phyloP scores from a whole-genome alignment of 129 eudicot genomes.

The Escallonia herrerae region DNA sequence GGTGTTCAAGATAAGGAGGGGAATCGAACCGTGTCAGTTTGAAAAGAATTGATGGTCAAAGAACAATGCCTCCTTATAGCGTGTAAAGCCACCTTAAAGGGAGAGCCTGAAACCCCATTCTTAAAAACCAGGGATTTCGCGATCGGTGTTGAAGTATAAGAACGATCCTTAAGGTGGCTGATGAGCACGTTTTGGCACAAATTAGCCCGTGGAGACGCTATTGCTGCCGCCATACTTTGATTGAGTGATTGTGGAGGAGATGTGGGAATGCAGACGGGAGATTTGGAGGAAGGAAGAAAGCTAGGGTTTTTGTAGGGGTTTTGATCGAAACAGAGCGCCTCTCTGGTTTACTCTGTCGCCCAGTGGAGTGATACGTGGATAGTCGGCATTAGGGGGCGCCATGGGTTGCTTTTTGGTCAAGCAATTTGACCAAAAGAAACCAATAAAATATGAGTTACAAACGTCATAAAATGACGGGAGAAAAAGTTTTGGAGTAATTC shows the following conservation, averaged over 20 bases:
- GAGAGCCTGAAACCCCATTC: neutral
- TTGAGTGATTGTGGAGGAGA: too few species aligned
- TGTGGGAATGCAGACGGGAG: neutral
- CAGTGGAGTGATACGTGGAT: too few species aligned
- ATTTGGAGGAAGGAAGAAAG: neutral
- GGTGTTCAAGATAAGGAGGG: neutral
- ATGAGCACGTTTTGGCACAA: neutral
- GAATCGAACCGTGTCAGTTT: conserved; percentile 20
- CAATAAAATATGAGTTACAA: too few species aligned
- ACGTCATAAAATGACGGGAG: too few species aligned
- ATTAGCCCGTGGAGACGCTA: neutral
- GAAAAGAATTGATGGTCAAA: conserved; percentile 14
- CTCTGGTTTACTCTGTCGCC: neutral
- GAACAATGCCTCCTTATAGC: conserved; percentile 7
- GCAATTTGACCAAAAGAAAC: too few species aligned
- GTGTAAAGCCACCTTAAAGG: too few species aligned
- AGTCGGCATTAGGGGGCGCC: too few species aligned
- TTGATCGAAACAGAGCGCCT: conserved; percentile 1
- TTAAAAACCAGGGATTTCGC: neutral
- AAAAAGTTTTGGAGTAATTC: too few species aligned
- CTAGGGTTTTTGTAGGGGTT: neutral
- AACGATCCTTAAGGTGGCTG: neutral
- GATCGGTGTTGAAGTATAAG: conserved; percentile 18
- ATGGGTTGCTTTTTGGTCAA: too few species aligned
- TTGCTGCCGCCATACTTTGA: neutral